Conservation (phyloP, 768 basidiomycete species). For the Neoboletus subvelutipes region DNA sequence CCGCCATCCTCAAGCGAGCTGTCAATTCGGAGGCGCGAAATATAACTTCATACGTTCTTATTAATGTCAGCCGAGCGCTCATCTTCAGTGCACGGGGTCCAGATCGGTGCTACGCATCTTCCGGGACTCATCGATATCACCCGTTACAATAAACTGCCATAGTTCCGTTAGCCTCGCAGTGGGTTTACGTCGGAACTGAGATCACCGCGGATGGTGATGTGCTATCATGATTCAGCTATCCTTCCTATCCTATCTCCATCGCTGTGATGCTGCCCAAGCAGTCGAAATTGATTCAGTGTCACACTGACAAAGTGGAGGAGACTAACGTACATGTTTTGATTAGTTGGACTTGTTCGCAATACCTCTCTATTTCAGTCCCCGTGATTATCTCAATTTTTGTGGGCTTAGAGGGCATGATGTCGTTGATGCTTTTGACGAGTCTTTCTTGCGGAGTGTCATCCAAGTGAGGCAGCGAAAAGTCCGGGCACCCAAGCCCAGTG, state of each 20-base stretch:
- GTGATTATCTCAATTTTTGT: neutral
- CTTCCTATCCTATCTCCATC: neutral
- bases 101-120: neutral
- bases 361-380: neutral
- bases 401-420: neutral
- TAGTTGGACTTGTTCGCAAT: neutral
- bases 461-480: neutral
- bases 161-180: neutral
- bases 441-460: neutral
- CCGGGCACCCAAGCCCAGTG: no score
- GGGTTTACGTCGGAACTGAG: neutral
- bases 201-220: no score
- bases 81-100: neutral
- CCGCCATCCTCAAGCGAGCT: neutral
- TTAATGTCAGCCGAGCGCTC: neutral
- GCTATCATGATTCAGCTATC: neutral
- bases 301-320: no score
- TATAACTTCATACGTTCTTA: neutral
- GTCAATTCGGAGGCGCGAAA: neutral
- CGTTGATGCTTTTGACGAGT: neutral
- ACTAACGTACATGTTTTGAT: neutral
- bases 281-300: neutral
- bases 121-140: neutral
- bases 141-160: neutral
- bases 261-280: no score